Base-by-base conservation (phyloP, 306 rosid species). In the Citrullus mucosospermus region DNA sequence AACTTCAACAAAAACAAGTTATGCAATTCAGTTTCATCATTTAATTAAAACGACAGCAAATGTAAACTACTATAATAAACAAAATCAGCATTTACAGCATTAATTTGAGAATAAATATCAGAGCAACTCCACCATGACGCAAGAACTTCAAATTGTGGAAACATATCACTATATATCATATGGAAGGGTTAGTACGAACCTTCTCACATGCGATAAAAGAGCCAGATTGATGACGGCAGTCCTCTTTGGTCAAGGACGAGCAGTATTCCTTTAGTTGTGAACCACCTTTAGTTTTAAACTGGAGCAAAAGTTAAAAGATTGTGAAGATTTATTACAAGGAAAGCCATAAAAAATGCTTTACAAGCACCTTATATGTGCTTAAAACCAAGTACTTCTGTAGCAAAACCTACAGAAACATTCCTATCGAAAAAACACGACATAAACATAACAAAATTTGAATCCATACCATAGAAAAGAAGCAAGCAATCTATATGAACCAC, bases 261-360 rank as follows among this genome's bases (percentile, higher is more conserved):
- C 99, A 92, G 85, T 92, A 96, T 81, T 90, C 91, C 85, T 88
- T 90, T 83, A 96, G 83, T 80, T 88, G 95, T 53, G 98, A 85
- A 78, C 97, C 96, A 71, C 98, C 99, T 87, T 88, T 91, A 50
- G 93, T 91, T 89, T 90, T 92, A 86, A 96, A 92, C 99, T 96
- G 89, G 78, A 91, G 50, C 66, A 79, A 30, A 73, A 66, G 75
- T 14, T 65, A 51, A 83, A 77, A 86, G 71, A 83, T 32, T 32
- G 30, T 70, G 38, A 83, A 57, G 58, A 32, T 36, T 59, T 18
- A 28, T 16, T 30, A 61, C 11, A 78, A 61, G 73, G 59, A 55
- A 55, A 55, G 3, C 9, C 61, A 30, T 36, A 13, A 25, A 71
- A 71, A 46, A 15, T 48, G 53, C 7, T n/a, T 28, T 8, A 13